phyloP scores from a whole-genome alignment of 2,329 filamentous ascomycete genomes.

The Graphilbum fragrans region DNA sequence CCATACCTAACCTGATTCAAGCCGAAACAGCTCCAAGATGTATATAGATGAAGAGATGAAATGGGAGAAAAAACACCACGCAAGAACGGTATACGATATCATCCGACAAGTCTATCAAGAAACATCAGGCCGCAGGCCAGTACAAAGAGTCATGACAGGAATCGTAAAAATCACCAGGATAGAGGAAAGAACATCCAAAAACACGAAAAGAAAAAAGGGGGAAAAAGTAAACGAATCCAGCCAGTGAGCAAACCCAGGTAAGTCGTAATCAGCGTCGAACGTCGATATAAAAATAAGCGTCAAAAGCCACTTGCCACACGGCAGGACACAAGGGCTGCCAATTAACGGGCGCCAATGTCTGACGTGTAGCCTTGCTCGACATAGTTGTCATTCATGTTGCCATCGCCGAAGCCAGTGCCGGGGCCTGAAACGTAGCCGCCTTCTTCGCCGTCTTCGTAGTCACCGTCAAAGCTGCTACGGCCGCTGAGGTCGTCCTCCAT shows the following conservation, averaged over 20 bases:
- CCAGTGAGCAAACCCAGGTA: too few species aligned
- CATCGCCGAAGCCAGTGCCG: conserved; percentile 46
- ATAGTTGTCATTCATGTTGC: conserved; percentile 41
- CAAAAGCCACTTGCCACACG: too few species aligned
- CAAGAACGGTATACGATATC: background rate
- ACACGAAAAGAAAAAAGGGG: too few species aligned
- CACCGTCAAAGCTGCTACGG: conserved; percentile 70
- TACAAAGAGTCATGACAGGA: too few species aligned
- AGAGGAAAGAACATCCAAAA: too few species aligned
- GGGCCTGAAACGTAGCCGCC: conserved; percentile 54
- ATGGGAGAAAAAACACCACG: too few species aligned
- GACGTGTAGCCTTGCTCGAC: conserved; percentile 41
- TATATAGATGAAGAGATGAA: too few species aligned
- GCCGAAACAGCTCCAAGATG: too few species aligned
- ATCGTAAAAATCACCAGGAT: too few species aligned
- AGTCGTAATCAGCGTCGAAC: background rate
- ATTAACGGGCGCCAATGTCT: conserved; percentile 35
- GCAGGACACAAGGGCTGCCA: background rate
- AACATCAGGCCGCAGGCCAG: too few species aligned
- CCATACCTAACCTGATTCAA: too few species aligned
- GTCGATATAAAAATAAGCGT: background rate
- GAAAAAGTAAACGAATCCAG: too few species aligned
- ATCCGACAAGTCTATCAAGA: background rate
- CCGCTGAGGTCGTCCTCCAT: conserved; percentile 68
- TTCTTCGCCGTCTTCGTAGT: conserved; percentile 64